Base-by-base conservation (phyloP, 192 early-diverging fungal species). In the Coemansia sp. region DNA sequence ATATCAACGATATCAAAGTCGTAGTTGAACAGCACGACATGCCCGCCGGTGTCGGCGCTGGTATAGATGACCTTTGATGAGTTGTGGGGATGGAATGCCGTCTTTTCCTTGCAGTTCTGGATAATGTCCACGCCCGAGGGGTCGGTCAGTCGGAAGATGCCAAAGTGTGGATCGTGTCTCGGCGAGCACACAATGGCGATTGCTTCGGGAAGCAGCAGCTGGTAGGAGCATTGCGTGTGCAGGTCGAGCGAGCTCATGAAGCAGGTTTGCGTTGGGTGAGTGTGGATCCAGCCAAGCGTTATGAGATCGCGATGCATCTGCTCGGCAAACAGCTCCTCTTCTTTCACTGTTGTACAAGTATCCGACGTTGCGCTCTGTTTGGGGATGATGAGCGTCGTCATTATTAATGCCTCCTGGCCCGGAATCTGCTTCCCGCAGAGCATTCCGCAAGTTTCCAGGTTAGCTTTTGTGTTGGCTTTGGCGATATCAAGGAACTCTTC, bases 201-300 rank as follows among this genome's bases (percentile, higher is more conserved):
- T 22, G 94, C 94, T 65, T 96, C 94, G 15, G 93, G 93, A 7
- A 95, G 80, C 86, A 93, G 91, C 41, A 92, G 65, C 74, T 96
- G 94, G 70, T 94, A 95, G 1, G 92, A 90, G 63, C 86, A 93
- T 61, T 96, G 94, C 7, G 93, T 96, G 76, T 96, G 94, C 55
- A 96, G 69, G 70, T 96, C 94, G 11, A 96, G 86, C 5, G 93
- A 95, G 68, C 89, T 91, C 89, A 96, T 88, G 67, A 96, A 96
- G 68, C 94, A 95, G 7, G 94, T 88, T 78, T 96, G 94, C n/a
- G 91, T 88, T 20, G 94, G 94, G 74, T 95, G 93, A 4, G 92
- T 94, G 79, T 94, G 92, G 52, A 94, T 92, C 94, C 94, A 96
- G 23, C 94, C 94, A 40, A 95, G 70, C 9, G 92, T 91, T 49